Base-by-base conservation (phyloP, 331 rosid species). In the Malus hybrid region DNA sequence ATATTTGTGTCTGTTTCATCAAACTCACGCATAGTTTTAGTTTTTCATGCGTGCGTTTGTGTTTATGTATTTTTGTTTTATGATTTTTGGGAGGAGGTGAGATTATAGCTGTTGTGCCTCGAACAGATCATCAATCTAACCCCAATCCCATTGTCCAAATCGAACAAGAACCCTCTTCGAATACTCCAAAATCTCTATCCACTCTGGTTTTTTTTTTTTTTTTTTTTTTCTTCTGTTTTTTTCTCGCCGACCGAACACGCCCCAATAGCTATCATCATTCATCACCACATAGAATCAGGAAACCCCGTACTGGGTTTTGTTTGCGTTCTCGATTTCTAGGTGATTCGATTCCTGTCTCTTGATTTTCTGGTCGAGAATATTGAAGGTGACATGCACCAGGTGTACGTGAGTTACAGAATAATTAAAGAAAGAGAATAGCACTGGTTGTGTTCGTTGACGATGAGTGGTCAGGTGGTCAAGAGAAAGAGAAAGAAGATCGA, bases 361-460 rank as follows among this genome's bases (percentile, higher is more conserved):
- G 15, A 29, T 27, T 64, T 15, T 64, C 14, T 81, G 72, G 79
- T 76, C 77, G 55, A 60, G 54, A 79, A 82, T 62, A 29, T 11
- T 74, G 78, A 50, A 18, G 83, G 82, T 75, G 78, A 75, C 93
- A 86, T 89, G 90, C 93, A 87, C 80, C 86, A 83, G 78, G 83
- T 72, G 61, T 79, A 83, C 88, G 84, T 87, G 82, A 75, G 55
- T 78, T 44, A 8, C 18, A 62, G 48, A 42, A 42, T 42, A 42
- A 42, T 42, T 10, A 42, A 42, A 42, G 48, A 10, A 42, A 0
- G 48, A 42, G 14, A 10, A 3, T 42, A 42, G 48, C 13, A 42
- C 48, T 42, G 48, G 13, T 42, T 42, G 48, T 42, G 14, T 42
- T 42, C 48, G 79, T 78, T 44, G 66, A 77, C 14, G 74, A 46